Percentiles rank a stretch among this genome's conserved stretches.
Evolutionary conservation across 495 filamentous ascomycete genomes (phyloP).

Genomic region (Chaetomium fimeti): DNA sequence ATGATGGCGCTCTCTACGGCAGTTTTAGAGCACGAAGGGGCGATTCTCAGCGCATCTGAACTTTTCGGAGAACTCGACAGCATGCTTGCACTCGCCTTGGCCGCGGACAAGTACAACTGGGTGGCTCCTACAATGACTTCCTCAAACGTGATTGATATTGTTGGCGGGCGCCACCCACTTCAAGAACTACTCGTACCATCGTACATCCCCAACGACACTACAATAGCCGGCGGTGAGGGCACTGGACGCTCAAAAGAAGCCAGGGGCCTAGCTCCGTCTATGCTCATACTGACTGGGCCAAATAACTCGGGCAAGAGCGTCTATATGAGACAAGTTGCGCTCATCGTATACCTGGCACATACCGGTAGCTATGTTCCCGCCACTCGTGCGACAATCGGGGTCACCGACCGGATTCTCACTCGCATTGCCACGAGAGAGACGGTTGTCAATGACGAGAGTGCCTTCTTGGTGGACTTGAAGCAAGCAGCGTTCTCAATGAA

Average conservation of each 20-base stretch:
- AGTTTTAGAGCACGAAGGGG: slow-evolving; percentile 67
- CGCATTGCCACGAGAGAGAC: slow-evolving; percentile 85
- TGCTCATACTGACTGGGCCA: slow-evolving; percentile 84
- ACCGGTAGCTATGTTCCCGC: slow-evolving; percentile 91
- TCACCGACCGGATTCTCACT: slow-evolving; percentile 92
- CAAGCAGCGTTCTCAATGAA: slow-evolving; percentile 78
- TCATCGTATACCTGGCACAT: slow-evolving; percentile 92
- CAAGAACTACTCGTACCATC: slow-evolving; percentile 86
- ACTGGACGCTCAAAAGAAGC: slow-evolving; percentile 16
- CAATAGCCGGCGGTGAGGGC: slow-evolving; percentile 62
- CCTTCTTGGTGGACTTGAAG: slow-evolving; percentile 90
- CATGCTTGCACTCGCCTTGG: slow-evolving; percentile 74
- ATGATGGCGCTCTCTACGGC: slow-evolving; percentile 72
- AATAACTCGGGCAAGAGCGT: slow-evolving; percentile 97
- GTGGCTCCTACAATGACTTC: slow-evolving; percentile 65
- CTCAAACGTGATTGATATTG: slow-evolving; percentile 73
- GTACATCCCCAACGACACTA: slow-evolving; percentile 81
- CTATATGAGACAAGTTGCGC: slow-evolving; percentile 92
- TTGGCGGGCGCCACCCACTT: slow-evolving; percentile 80
- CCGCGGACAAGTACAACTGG: slow-evolving; percentile 73
- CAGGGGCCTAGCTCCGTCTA: slow-evolving; percentile 53
- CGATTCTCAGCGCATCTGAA: slow-evolving; percentile 66
- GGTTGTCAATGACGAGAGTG: slow-evolving; percentile 80
- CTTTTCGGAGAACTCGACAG: slow-evolving; percentile 88
- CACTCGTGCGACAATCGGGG: slow-evolving; percentile 70